These are phyloP conservation scores for Podospora appendiculata DNA, from an alignment of 495 filamentous ascomycete genomes.

Conservation along the genomic window DNA sequence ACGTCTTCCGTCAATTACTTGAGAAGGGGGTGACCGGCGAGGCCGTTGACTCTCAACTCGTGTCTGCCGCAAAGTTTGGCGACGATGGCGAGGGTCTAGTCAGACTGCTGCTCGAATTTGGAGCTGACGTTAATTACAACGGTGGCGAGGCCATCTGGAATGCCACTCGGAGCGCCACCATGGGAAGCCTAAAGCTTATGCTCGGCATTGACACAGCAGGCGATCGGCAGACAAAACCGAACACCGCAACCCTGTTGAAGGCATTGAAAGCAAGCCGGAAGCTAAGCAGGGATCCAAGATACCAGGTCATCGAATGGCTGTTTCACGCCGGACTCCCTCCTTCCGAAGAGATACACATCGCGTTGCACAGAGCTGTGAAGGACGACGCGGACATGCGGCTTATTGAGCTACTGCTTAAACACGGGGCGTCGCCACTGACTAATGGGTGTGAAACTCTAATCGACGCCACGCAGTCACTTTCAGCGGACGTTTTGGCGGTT, in stretches of 20 bases:
- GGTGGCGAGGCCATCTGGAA: constrained; percentile 41
- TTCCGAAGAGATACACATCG: constrained; percentile 30
- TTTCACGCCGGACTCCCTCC: constrained; percentile 34
- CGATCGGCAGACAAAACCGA: constrained; percentile 25
- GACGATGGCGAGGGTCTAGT: constrained; percentile 34
- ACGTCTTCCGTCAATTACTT: constrained; percentile 34
- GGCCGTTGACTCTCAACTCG: constrained; percentile 35
- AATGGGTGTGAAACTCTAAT: constrained; percentile 39
- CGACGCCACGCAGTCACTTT: constrained; percentile 27
- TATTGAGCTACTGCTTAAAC: constrained; percentile 28
- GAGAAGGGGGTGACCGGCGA: constrained; percentile 33
- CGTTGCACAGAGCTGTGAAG: constrained; percentile 34
- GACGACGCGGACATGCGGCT: constrained; percentile 35
- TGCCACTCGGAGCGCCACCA: constrained; percentile 31
- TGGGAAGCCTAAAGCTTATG: constrained; percentile 36
- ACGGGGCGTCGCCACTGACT: constrained; percentile 32
- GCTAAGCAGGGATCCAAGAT: constrained; percentile 30
- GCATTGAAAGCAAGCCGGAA: constrained; percentile 38
- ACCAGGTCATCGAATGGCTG: constrained; percentile 35
- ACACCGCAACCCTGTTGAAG: constrained; percentile 28
- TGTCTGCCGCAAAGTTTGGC: constrained; percentile 35
- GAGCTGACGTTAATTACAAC: constrained; percentile 36
- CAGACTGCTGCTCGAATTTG: constrained; percentile 31
- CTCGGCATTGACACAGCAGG: constrained; percentile 28
- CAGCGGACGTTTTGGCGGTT: constrained; percentile 25